Evolutionary conservation across 768 basidiomycete genomes (phyloP).

Genomic region (Pisolithus microcarpus): DNA sequence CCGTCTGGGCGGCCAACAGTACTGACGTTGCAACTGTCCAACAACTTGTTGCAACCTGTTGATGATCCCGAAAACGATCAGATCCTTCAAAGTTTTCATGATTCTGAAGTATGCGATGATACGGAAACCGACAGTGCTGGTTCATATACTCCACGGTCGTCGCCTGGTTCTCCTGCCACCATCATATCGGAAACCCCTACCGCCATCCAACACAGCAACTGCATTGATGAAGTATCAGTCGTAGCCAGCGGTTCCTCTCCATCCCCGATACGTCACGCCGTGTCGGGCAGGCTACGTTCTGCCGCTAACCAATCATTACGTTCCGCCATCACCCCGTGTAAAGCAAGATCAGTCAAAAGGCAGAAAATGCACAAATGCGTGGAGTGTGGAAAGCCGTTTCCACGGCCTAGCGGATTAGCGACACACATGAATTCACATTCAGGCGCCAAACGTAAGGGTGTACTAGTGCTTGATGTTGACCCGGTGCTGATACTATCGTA

Average conservation of each 20-base stretch:
- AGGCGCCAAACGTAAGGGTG: slow-evolving; percentile 40
- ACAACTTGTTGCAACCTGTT: slow-evolving; percentile 16
- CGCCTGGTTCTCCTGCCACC: neutral
- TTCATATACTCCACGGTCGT: neutral
- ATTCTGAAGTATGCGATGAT: slow-evolving; percentile 13
- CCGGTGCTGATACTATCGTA: slow-evolving; percentile 5
- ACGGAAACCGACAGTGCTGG: slow-evolving; percentile 7
- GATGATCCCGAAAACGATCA: slow-evolving; percentile 23
- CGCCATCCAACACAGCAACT: neutral
- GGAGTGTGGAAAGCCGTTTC: slow-evolving; percentile 40
- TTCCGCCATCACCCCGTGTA: neutral
- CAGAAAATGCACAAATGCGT: slow-evolving; percentile 45
- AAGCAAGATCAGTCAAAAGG: slow-evolving; percentile 24
- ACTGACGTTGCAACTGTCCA: slow-evolving; percentile 26
- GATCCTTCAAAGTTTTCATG: slow-evolving; percentile 11
- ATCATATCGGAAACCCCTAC: neutral
- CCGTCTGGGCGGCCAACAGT: slow-evolving; percentile 19
- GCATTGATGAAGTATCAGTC: neutral
- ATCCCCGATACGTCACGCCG: neutral
- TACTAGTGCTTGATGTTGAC: neutral
- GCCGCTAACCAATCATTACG: neutral
- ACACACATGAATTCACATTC: slow-evolving; percentile 51
- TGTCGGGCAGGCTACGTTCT: neutral
- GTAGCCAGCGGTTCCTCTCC: neutral
- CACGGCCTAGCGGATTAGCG: slow-evolving; percentile 43